Evolutionary conservation across 2,329 filamentous ascomycete genomes (phyloP).

Genomic region (Xylaria sp.): DNA sequence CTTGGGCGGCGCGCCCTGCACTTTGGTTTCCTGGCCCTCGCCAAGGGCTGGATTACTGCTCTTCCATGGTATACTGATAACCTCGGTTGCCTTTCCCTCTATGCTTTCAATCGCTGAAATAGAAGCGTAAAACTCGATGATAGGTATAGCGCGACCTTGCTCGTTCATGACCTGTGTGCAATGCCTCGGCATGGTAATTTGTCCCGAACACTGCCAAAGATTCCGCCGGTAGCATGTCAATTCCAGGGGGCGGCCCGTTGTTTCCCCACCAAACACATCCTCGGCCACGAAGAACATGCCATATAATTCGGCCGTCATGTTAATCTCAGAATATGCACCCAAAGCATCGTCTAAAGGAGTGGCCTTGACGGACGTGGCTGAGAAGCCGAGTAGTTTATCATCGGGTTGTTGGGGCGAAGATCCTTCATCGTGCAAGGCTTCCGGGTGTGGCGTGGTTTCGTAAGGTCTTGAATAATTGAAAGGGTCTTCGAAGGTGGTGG

Average conservation of each 20-base stretch:
- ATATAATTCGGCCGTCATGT: conserved; percentile 79
- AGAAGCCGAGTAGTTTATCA: conserved; percentile 81
- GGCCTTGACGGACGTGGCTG: conserved; percentile 68
- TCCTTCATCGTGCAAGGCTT: conserved; percentile 58
- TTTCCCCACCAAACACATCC: conserved; percentile 76
- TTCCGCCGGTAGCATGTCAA: conserved; percentile 96
- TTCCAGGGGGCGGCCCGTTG: conserved; percentile 72
- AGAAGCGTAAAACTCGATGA: conserved; percentile 81
- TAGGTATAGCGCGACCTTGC: conserved; percentile 80
- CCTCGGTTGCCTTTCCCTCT: conserved; percentile 90
- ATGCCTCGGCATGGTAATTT: conserved; percentile 79
- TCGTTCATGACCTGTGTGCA: conserved; percentile 76
- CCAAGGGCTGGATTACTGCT: conserved; percentile 69
- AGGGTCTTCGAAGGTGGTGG: conserved; percentile 73
- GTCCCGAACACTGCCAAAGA: conserved; percentile 92
- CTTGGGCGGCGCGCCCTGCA: conserved; percentile 63
- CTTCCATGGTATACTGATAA: conserved; percentile 97
- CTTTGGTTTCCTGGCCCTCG: conserved; percentile 59
- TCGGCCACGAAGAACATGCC: conserved; percentile 92
- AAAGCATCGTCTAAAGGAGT: conserved; percentile 71
- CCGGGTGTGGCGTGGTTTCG: conserved; percentile 56
- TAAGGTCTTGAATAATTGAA: conserved; percentile 68
- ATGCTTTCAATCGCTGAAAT: conserved; percentile 92
- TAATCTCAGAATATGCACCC: conserved; percentile 71
- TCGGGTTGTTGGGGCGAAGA: conserved; percentile 68